phyloP scores from a whole-genome alignment of 345 rosid genomes.

The Sonneratia alba region DNA sequence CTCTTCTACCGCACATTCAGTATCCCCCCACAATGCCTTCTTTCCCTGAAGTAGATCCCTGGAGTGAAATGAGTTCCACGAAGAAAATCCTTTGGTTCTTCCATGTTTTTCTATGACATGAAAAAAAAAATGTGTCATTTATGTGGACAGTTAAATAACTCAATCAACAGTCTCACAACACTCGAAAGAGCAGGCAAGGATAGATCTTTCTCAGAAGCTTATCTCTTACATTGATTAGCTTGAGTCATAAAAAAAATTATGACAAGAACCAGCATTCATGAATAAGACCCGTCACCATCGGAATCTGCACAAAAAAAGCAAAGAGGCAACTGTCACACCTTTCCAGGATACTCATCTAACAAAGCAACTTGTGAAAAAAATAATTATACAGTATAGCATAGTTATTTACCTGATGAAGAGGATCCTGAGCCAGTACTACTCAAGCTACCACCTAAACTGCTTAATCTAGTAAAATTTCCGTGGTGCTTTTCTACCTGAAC shows the following conservation, averaged over 20 bases:
- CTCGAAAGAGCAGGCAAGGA: neutral
- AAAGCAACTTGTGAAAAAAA: neutral
- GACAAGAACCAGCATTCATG: constrained; percentile 23
- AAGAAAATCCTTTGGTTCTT: neutral
- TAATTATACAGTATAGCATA: too few species aligned
- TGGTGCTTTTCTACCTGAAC: constrained; percentile 23
- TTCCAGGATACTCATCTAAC: neutral
- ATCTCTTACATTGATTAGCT: constrained; percentile 1
- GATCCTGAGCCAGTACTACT: constrained; percentile 32
- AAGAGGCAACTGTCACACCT: neutral
- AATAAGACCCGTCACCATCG: constrained; percentile 27
- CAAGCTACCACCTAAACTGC: constrained; percentile 35
- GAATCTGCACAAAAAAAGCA: constrained; percentile 29
- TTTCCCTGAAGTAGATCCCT: neutral
- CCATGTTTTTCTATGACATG: neutral
- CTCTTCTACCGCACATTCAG: neutral
- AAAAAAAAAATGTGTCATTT: neutral
- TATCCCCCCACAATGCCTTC: neutral
- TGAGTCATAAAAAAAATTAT: neutral
- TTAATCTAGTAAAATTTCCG: constrained; percentile 24
- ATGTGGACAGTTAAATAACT: neutral
- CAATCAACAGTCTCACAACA: neutral
- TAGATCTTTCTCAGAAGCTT: neutral
- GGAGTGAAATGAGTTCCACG: neutral
- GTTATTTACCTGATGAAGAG: constrained; percentile 37